These are phyloP conservation scores for Erodium maritimum DNA, from an alignment of 345 rosid genomes.

Conservation along the genomic window DNA sequence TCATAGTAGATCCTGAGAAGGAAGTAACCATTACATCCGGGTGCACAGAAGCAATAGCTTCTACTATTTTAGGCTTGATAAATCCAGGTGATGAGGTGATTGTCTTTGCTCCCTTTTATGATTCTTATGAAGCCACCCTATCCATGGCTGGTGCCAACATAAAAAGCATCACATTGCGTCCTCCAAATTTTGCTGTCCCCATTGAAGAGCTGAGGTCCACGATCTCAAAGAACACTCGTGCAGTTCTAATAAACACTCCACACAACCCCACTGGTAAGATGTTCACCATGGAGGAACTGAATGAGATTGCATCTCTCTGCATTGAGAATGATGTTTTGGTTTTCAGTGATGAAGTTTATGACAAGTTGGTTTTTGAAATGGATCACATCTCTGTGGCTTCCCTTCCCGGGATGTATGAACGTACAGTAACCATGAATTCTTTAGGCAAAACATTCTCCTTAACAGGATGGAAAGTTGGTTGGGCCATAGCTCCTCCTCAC, in stretches of 20 bases:
- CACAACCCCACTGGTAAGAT: conserved; percentile 96
- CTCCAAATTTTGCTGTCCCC: conserved; percentile 69
- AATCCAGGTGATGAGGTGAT: conserved; percentile 95
- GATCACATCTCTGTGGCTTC: conserved; percentile 92
- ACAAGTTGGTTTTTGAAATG: conserved; percentile 79
- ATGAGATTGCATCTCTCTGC: conserved; percentile 60
- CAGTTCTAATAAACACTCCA: conserved; percentile 77
- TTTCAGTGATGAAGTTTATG: conserved; percentile 83
- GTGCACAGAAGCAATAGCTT: conserved; percentile 94
- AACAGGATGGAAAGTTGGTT: conserved; percentile 98
- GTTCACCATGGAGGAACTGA: conserved; percentile 71
- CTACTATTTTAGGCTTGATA: conserved; percentile 68
- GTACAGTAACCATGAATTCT: conserved; percentile 86
- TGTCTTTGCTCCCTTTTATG: conserved; percentile 83
- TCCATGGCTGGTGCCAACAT: conserved; percentile 95
- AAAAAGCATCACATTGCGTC: conserved; percentile 61
- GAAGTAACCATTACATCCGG: conserved; percentile 91
- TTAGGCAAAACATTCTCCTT: conserved; percentile 87
- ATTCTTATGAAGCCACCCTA: conserved; percentile 87
- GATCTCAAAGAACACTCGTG: conserved; percentile 61
- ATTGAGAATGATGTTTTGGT: conserved; percentile 78
- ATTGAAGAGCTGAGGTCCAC: conserved; percentile 64
- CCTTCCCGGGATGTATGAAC: conserved; percentile 85
- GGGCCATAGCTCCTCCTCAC: conserved; percentile 92
- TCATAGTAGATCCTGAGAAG: conserved; percentile 70